These are phyloP conservation scores for Lagenidium sp. DNA, from an alignment of 352 stramenopile species.

Conservation along the genomic window DNA sequence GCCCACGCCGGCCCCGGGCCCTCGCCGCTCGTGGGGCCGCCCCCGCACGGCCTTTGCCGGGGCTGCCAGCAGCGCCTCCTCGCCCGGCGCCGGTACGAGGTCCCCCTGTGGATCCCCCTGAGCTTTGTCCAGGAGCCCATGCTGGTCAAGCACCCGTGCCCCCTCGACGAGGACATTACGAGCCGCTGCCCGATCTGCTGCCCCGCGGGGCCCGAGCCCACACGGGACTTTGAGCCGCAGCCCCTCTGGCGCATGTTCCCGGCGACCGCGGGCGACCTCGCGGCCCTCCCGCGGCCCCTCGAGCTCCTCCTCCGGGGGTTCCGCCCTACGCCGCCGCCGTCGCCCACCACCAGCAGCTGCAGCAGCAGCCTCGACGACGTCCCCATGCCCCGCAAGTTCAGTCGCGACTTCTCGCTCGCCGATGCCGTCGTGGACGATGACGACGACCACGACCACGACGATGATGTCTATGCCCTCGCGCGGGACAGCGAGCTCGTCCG, in stretches of 20 bases:
- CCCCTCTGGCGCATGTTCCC: conserved; percentile 75
- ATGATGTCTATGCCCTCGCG: conserved; percentile 21
- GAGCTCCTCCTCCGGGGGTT: conserved; percentile 49
- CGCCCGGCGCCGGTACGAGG: conserved; percentile 58
- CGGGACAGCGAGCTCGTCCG: conserved; percentile 61
- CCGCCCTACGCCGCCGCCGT: no score
- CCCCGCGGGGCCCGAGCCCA: conserved; percentile 24
- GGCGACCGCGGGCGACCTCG: conserved; percentile 11
- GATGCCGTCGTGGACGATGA: conserved; percentile 27
- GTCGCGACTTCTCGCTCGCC: conserved; percentile 27
- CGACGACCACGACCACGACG: neutral
- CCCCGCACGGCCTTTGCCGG: conserved; percentile 35
- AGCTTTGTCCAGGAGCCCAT: conserved; percentile 80
- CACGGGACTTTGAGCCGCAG: conserved; percentile 55
- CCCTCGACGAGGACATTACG: conserved; percentile 57
- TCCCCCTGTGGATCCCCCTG: conserved; percentile 75
- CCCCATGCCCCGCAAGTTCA: conserved; percentile 4
- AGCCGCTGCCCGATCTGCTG: conserved; percentile 53
- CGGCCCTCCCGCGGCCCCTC: conserved; percentile 42
- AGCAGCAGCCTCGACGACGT: neutral
- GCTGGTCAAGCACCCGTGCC: conserved; percentile 58
- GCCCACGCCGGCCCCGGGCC: neutral
- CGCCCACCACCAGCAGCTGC: no score
- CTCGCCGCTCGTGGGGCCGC: neutral
- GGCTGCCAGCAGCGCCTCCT: conserved; percentile 51